Evolutionary conservation across 371 early-diverging fungal species (phyloP), one percentile per base, ranked within the genome.

Genomic region (Conidiobolus incongruus): DNA sequence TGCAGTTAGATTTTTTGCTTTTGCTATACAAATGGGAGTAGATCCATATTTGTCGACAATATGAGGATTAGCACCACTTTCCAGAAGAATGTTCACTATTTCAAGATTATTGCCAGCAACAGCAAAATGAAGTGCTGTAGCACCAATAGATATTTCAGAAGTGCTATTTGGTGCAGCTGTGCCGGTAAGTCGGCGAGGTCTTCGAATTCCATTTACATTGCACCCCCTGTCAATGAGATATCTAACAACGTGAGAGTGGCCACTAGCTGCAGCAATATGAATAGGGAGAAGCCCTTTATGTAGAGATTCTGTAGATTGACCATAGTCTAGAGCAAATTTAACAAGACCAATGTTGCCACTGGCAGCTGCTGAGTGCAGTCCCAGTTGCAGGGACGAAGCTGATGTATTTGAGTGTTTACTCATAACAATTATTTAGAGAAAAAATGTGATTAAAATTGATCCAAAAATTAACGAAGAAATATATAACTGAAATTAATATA

Each of bases 121-220:
- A 2, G 80, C 80, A 58, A 74, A 74, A 49, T 80, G 80, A 17
- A 80, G 48, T 11, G 80, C 72, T 1, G 80, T 77, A 15, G 73
- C 73, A 7, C 77, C 77, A 41, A 58, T 70, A 16, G 68, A 65
- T 2, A 65, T 65, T 31, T 56, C 55, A 1, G 55, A 42, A 34
- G 53, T 49, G 20, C 53, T 53, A 23, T 24, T 2, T 10, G 17
- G 19, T 10, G 45, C 46, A 15, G 41, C 48, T 38, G 52, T 53
- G 36, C 47, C 53, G 36, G 50, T 55, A 20, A 46, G 46, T 33
- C 51, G 48, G 8, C 57, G 51, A 15, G 60, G 53, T 50, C 51
- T 60, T 64, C 70, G 61, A 47, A 63, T 69, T 4, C 73, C 66
- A 53, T 79, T 75, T 45, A 73, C 68, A 53, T 76, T 70, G 17